phyloP scores from a whole-genome alignment of 257 asterid genomes.

The Lithospermum erythrorhizon region DNA sequence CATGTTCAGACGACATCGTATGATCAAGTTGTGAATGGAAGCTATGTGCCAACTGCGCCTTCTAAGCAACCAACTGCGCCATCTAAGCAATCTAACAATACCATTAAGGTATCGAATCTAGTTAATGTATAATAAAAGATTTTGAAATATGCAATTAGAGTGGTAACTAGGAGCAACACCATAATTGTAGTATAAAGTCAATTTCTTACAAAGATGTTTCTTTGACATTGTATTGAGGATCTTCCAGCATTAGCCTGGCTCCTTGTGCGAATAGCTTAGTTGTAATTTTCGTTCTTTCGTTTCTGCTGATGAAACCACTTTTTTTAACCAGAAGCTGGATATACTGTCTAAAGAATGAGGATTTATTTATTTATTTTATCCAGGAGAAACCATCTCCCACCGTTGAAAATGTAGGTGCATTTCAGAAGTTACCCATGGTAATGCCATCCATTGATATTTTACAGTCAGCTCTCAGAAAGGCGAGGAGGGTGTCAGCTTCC shows the following conservation, averaged over 20 bases:
- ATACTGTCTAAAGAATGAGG: neutral
- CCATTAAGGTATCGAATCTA: conserved; percentile 18
- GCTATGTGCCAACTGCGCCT: conserved; percentile 49
- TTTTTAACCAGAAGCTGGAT: neutral
- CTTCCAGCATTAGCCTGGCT: neutral
- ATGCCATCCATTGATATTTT: conserved; percentile 78
- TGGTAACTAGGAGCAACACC: neutral
- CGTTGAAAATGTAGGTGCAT: conserved; percentile 69
- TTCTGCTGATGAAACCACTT: neutral
- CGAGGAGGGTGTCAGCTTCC: conserved; percentile 73
- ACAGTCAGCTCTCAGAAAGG: conserved; percentile 71
- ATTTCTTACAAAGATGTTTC: neutral
- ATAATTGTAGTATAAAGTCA: neutral
- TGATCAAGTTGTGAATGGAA: conserved; percentile 56
- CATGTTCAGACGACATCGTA: conserved; percentile 58
- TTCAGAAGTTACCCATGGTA: conserved; percentile 96
- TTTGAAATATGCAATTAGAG: no score
- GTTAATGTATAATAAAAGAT: no score
- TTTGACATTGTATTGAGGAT: neutral
- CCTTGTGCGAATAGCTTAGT: neutral
- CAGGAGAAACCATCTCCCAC: conserved; percentile 36
- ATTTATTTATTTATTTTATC: conserved; percentile 1
- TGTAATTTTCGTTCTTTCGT: neutral
- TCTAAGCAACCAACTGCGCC: conserved; percentile 31
- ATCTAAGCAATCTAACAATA: conserved; percentile 23